Evolutionary conservation across 805 yeast genomes (phyloP), one percentile per base, ranked within the genome.

Genomic region (Cephaloascus albidus): DNA sequence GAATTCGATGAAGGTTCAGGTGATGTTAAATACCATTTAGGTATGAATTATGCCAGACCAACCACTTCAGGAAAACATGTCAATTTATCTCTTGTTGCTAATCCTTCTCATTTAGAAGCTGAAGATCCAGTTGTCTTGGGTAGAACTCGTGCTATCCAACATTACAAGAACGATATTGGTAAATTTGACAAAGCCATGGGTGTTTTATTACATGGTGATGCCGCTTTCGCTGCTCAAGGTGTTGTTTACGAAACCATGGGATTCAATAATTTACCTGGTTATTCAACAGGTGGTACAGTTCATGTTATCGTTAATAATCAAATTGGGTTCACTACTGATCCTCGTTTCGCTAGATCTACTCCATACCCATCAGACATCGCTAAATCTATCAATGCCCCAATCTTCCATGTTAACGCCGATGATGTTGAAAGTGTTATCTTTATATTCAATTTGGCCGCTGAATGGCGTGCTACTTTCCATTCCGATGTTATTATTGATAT

Each of bases 251-350:
- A 93, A 72, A 90, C 98, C 40, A 81, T 90, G 85, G 97, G 97
- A 42, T 84, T 93, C 68, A 76, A 85, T 53, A 77, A 79, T 53
- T 75, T 93, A 58, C 96, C 96, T 50, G 96, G 93, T 51, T 93
- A 85, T 71, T 77, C 96, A 38, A 89, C 97, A 37, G 99, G 99
- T 71, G 99, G 99, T 74, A 88, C 97, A 38, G 73, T 93, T 50
- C 98, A 93, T 67, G 78, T 93, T 49, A 89, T 93, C 56, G 88
- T 93, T 48, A 93, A 93, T 70, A 93, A 93, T 72, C 99, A 93
- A 76, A 90, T 93, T 62, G 99, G 99, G 65, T 93, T 93, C 78
- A 93, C 99, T 49, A 93, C 99, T 38, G 97, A 93, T 62, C 99
- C 99, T 50, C 78, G 96, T 70, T 82, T 83, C 54, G 88, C 97